Evolutionary conservation across 1,284 basidiomycete species (phyloP).

Genomic region (Cryptococcus deneoformans): DNA sequence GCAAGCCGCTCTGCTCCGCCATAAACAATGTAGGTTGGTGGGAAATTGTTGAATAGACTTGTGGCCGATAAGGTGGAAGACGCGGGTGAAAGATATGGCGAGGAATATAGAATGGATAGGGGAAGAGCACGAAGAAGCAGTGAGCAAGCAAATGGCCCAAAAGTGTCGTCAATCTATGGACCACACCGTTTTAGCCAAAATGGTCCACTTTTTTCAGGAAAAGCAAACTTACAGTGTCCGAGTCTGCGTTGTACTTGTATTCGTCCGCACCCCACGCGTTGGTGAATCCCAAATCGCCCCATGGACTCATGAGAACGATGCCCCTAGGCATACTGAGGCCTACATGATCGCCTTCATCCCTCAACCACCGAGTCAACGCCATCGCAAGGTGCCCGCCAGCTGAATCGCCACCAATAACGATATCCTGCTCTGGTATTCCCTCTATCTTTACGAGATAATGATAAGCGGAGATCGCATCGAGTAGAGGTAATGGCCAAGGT

Average conservation of each 20-base stretch:
- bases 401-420: slow-evolving; percentile 65
- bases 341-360: slow-evolving; percentile 29
- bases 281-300: slow-evolving; percentile 55
- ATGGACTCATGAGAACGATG: slow-evolving; percentile 60
- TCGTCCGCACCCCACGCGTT: slow-evolving; percentile 37
- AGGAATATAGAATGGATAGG: slow-evolving; percentile 26
- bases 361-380: slow-evolving; percentile 45
- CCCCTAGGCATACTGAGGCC: slow-evolving; percentile 50
- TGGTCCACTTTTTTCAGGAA: neutral
- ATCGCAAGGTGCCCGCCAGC: slow-evolving; percentile 69
- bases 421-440: slow-evolving; percentile 56
- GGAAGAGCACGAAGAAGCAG: slow-evolving; percentile 39
- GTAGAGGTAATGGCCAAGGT: slow-evolving; percentile 61
- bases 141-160: slow-evolving; percentile 43
- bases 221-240: slow-evolving; percentile 27
- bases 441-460: slow-evolving; percentile 57
- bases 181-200: neutral
- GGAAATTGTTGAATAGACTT: slow-evolving; percentile 30
- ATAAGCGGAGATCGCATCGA: slow-evolving; percentile 63
- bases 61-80: slow-evolving; percentile 25
- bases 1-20: slow-evolving; percentile 42
- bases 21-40: slow-evolving; percentile 38
- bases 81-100: slow-evolving; percentile 38
- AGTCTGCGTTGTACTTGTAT: slow-evolving; percentile 26
- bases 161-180: slow-evolving; percentile 36